phyloP scores from a whole-genome alignment of 2,329 filamentous ascomycete species.

The Coleophoma crateriformis region DNA sequence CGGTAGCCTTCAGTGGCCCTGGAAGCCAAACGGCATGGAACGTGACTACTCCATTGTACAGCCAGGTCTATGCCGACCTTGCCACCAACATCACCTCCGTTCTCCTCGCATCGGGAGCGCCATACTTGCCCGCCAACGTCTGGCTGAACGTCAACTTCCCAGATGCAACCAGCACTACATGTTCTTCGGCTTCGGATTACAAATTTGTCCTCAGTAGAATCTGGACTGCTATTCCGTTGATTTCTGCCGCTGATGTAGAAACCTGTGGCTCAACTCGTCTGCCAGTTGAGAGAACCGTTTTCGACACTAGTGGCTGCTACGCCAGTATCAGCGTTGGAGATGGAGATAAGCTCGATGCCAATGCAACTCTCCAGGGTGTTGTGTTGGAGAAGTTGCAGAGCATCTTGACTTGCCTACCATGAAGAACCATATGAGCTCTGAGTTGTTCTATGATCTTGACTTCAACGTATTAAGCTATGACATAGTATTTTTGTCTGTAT shows the following conservation, averaged over 20 bases:
- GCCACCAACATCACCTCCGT: slow-evolving; percentile 51
- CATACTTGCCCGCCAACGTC: slow-evolving; percentile 55
- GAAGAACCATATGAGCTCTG: not conserved
- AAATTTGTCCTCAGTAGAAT: slow-evolving; percentile 60
- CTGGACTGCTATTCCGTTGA: slow-evolving; percentile 32
- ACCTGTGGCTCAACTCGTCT: slow-evolving; percentile 50
- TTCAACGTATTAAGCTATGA: too few species aligned
- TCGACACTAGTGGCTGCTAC: slow-evolving; percentile 45
- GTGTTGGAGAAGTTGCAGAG: slow-evolving; percentile 44
- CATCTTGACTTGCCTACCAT: slow-evolving; percentile 41
- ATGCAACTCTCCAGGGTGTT: slow-evolving; percentile 41
- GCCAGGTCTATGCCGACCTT: slow-evolving; percentile 58
- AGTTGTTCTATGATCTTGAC: too few species aligned
- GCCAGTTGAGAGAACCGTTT: slow-evolving; percentile 52
- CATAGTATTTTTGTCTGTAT: too few species aligned
- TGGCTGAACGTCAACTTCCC: slow-evolving; percentile 70
- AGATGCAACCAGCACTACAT: slow-evolving; percentile 39
- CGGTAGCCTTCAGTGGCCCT: slow-evolving; percentile 62
- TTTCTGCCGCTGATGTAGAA: slow-evolving; percentile 42
- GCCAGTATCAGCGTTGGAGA: slow-evolving; percentile 60
- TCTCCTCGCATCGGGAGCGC: slow-evolving; percentile 49
- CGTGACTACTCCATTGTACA: slow-evolving; percentile 40
- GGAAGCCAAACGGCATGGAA: slow-evolving; percentile 48
- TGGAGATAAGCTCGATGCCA: slow-evolving; percentile 52
- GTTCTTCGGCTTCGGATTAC: slow-evolving; percentile 48